Conservation (phyloP, 2,329 filamentous ascomycete genomes). For the Massarina eburnea region DNA sequence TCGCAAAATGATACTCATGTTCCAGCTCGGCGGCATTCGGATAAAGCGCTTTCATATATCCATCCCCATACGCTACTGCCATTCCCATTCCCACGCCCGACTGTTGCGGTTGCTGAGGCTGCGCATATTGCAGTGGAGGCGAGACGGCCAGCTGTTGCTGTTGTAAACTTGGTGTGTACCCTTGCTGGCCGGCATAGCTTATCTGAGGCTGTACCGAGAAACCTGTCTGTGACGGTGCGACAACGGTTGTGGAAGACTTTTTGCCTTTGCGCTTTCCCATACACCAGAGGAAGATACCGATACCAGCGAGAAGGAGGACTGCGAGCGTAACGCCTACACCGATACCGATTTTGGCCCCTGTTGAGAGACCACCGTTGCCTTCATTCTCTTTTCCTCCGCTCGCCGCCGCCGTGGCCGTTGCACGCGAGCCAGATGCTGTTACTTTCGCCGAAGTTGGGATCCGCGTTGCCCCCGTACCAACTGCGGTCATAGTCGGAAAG, state of each 20-base stretch:
- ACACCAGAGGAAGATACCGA: constrained; percentile 15
- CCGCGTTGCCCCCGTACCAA: not conserved
- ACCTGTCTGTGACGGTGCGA: constrained; percentile 3
- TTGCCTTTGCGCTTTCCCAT: constrained; percentile 16
- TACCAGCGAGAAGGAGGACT: constrained; percentile 11
- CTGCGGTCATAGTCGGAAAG: not conserved
- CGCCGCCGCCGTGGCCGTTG: not conserved
- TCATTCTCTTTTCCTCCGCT: not conserved
- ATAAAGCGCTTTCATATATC: constrained; percentile 10
- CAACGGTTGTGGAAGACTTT: constrained; percentile 10
- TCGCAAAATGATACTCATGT: constrained; percentile 21
- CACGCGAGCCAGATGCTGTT: not conserved
- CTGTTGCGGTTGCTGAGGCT: not conserved
- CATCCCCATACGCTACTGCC: not conserved
- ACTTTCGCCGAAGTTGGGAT: not conserved
- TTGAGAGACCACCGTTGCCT: constrained; percentile 9
- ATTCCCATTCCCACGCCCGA: not conserved
- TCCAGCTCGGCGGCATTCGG: constrained; percentile 14
- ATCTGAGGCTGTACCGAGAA: not conserved
- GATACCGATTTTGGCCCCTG: constrained; percentile 18
- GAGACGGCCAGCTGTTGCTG: not conserved
- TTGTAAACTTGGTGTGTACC: constrained; percentile 10
- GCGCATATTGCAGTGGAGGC: constrained; percentile 11
- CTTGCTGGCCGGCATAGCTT: constrained; percentile 4
- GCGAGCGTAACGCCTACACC: constrained; percentile 14